Evolutionary conservation across 2,329 filamentous ascomycete species (phyloP).

Genomic region (Cordyceps fumosorosea): DNA sequence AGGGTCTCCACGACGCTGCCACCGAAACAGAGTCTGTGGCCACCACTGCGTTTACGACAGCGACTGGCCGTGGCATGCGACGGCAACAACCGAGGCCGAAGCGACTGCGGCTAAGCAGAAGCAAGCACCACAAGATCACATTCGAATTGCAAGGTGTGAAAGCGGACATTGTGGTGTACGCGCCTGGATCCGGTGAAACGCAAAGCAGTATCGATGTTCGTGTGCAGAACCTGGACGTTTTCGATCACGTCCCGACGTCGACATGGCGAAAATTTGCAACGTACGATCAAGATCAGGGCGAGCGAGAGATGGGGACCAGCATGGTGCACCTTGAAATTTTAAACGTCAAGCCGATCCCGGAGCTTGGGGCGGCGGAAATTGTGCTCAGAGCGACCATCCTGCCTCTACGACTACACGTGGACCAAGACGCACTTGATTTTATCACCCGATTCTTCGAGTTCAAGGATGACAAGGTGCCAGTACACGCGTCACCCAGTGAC

Average conservation of each 20-base stretch:
- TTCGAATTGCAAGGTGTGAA: slow-evolving; percentile 85
- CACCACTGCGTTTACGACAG: slow-evolving; percentile 61
- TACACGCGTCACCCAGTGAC: slow-evolving; percentile 57
- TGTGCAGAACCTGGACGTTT: slow-evolving; percentile 78
- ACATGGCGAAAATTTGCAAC: slow-evolving; percentile 98
- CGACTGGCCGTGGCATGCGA: slow-evolving; percentile 44
- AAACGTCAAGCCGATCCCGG: slow-evolving; percentile 78
- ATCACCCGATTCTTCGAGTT: slow-evolving; percentile 97
- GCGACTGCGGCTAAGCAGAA: slow-evolving; percentile 70
- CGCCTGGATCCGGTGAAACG: slow-evolving; percentile 69
- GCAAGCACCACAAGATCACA: slow-evolving; percentile 88
- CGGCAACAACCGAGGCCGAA: slow-evolving; percentile 42
- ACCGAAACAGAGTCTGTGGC: slow-evolving; percentile 89
- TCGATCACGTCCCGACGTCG: slow-evolving; percentile 88
- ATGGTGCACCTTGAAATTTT: slow-evolving; percentile 89
- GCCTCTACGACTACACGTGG: slow-evolving; percentile 85
- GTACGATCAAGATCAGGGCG: slow-evolving; percentile 81
- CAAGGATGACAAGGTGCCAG: slow-evolving; percentile 64
- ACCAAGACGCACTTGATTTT: slow-evolving; percentile 96
- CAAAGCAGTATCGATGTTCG: slow-evolving; percentile 82
- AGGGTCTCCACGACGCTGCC: slow-evolving; percentile 74
- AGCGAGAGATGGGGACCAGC: slow-evolving; percentile 75
- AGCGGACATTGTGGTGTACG: slow-evolving; percentile 75
- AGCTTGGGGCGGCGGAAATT: slow-evolving; percentile 82
- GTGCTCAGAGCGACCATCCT: slow-evolving; percentile 74